phyloP scores from a whole-genome alignment of 2,329 filamentous ascomycete genomes.

The Rutstroemia sp. region DNA sequence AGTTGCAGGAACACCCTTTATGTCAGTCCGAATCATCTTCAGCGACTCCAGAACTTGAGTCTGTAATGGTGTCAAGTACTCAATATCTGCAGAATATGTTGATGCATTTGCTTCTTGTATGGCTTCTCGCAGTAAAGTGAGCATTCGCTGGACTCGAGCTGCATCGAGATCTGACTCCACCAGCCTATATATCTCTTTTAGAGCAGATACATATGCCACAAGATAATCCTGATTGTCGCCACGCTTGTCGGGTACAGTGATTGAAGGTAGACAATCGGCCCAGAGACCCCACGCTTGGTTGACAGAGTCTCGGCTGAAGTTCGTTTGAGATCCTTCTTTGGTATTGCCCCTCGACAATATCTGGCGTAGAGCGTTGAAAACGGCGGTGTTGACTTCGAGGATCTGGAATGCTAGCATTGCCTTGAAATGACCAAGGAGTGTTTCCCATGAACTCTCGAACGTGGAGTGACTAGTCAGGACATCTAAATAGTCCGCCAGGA shows the following conservation, averaged over 20 bases:
- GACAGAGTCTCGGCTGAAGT: slow-evolving; percentile 38
- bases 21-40: slow-evolving; percentile 59
- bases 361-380: slow-evolving; percentile 59
- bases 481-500: slow-evolving; percentile 71
- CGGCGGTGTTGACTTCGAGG: slow-evolving; percentile 64
- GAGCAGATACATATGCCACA: slow-evolving; percentile 72
- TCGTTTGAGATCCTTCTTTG: slow-evolving; percentile 33
- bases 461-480: slow-evolving; percentile 57
- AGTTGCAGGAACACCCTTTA: slow-evolving; percentile 56
- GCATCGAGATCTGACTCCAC: slow-evolving; percentile 56
- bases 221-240: slow-evolving; percentile 71
- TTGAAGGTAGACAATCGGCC: slow-evolving; percentile 55
- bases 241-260: slow-evolving; percentile 37
- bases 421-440: slow-evolving; percentile 63
- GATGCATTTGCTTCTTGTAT: slow-evolving; percentile 62
- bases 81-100: slow-evolving; percentile 63
- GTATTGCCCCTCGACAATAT: slow-evolving; percentile 45
- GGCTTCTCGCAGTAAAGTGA: slow-evolving; percentile 62
- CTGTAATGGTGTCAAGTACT: slow-evolving; percentile 67
- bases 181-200: slow-evolving; percentile 72
- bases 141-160: slow-evolving; percentile 57
- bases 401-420: slow-evolving; percentile 53
- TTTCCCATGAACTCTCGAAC: slow-evolving; percentile 69
- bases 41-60: slow-evolving; percentile 60
- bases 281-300: slow-evolving; percentile 62